These are phyloP conservation scores for Oemleria cerasiformis DNA, from an alignment of 306 rosid species.

Conservation along the genomic window DNA sequence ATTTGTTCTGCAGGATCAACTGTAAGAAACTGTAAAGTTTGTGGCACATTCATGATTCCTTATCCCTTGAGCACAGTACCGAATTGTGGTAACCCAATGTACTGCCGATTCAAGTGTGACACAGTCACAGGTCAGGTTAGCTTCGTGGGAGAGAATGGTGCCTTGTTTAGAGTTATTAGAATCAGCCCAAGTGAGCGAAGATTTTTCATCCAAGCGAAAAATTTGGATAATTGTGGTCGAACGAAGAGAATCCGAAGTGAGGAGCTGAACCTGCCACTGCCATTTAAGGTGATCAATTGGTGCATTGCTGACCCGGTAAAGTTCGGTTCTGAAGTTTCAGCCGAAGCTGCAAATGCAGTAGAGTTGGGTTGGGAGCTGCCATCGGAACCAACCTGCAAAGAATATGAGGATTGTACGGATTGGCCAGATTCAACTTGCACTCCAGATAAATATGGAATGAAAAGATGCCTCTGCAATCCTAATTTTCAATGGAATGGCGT, in stretches of 20 bases:
- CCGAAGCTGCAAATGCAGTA: neutral
- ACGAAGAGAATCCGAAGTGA: conserved; percentile 24
- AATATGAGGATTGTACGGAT: conserved; percentile 38
- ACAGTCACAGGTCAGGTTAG: conserved; percentile 1
- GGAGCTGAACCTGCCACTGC: conserved; percentile 35
- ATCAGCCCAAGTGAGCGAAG: neutral
- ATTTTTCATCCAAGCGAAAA: conserved; percentile 9
- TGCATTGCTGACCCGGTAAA: conserved; percentile 23
- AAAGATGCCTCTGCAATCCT: conserved; percentile 46
- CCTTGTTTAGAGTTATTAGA: conserved; percentile 7
- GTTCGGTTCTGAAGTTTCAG: neutral
- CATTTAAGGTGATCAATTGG: conserved; percentile 36
- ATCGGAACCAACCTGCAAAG: conserved; percentile 41
- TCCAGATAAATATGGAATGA: conserved; percentile 26
- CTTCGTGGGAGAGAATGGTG: conserved; percentile 6
- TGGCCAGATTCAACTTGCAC: conserved; percentile 64
- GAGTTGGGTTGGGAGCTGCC: conserved; percentile 54
- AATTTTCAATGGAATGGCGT: conserved; percentile 41
- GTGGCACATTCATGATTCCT: conserved; percentile 44
- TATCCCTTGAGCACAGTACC: conserved; percentile 49
- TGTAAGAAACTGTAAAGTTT: conserved; percentile 30
- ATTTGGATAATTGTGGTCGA: conserved; percentile 7
- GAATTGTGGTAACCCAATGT: conserved; percentile 45
- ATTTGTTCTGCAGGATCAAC: conserved; percentile 29
- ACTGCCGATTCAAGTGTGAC: conserved; percentile 31